Percentiles rank a stretch among this genome's conserved stretches.
phyloP scores from a whole-genome alignment of 768 basidiomycete genomes.

The Amanita inopinata region DNA sequence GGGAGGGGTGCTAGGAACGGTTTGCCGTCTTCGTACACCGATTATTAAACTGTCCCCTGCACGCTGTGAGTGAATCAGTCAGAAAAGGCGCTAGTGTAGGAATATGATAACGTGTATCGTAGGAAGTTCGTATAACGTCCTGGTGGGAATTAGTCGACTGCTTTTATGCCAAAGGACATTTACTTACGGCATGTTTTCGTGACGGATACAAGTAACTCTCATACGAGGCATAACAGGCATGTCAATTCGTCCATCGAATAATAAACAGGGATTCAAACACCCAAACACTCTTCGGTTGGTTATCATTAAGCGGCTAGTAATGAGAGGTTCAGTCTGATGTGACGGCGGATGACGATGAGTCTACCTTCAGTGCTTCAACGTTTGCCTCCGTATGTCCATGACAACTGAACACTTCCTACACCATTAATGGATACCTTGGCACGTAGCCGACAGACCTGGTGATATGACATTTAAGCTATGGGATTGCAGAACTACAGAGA shows the following conservation, averaged over 20 bases:
- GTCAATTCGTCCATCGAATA: conserved; percentile 2
- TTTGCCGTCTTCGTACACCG: conserved; percentile 4
- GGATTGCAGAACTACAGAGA: background rate
- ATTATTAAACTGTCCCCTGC: background rate
- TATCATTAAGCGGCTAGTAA: too few relatives aligned
- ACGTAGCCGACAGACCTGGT: conserved; percentile 67
- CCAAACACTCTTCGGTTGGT: too few relatives aligned
- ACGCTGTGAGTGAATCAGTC: background rate
- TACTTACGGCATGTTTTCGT: conserved; percentile 2
- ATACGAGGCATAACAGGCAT: conserved; percentile 3
- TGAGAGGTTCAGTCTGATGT: too few relatives aligned
- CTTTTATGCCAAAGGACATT: background rate
- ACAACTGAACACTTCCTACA: conserved; percentile 70
- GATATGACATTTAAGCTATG: conserved; percentile 1
- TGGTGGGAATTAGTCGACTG: background rate
- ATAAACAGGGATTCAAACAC: background rate
- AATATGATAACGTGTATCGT: conserved; percentile 4
- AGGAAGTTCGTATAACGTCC: background rate
- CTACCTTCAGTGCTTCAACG: conserved; percentile 15
- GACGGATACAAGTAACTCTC: conserved; percentile 4
- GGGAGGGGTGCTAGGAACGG: background rate
- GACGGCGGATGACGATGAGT: background rate
- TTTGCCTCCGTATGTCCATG: conserved; percentile 57
- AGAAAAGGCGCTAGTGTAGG: conserved; percentile 5
- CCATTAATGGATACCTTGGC: conserved; percentile 66